Evolutionary conservation across 2,329 filamentous ascomycete species (phyloP).

Genomic region (Colletotrichum karsti): DNA sequence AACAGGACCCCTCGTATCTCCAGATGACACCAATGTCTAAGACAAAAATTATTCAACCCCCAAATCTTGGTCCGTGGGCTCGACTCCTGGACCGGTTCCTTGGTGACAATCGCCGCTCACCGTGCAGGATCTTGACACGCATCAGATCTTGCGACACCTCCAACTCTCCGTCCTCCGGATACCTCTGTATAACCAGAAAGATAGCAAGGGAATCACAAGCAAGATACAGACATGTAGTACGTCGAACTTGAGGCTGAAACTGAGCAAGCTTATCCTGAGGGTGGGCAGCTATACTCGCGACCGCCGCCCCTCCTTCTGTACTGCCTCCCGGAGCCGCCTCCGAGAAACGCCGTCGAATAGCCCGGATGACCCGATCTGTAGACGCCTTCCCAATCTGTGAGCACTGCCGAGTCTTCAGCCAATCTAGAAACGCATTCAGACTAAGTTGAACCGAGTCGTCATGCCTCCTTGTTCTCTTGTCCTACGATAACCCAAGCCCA

Average conservation of each 20-base stretch:
- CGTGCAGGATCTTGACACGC: constrained; percentile 4
- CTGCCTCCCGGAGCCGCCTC: constrained; percentile 9
- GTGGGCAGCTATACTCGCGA: not conserved
- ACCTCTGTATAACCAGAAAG: not conserved
- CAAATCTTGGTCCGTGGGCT: not conserved
- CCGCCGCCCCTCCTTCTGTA: not conserved
- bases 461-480: constrained; percentile 4
- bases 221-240: not conserved
- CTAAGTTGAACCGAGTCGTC: constrained; percentile 16
- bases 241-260: not conserved
- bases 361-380: not conserved
- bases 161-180: not conserved
- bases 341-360: constrained; percentile 2
- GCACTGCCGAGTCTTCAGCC: not conserved
- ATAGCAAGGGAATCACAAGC: not conserved
- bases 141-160: not conserved
- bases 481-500: not conserved
- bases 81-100: not conserved
- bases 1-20: not conserved
- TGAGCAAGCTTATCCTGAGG: not conserved
- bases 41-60: not conserved
- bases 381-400: not conserved
- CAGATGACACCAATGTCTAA: constrained; percentile 10
- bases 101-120: not conserved
- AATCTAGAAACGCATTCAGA: constrained; percentile 11